Evolutionary conservation across 1,284 basidiomycete species (phyloP), one percentile per base, ranked within the genome.

Genomic region (Trametes pubescens): DNA sequence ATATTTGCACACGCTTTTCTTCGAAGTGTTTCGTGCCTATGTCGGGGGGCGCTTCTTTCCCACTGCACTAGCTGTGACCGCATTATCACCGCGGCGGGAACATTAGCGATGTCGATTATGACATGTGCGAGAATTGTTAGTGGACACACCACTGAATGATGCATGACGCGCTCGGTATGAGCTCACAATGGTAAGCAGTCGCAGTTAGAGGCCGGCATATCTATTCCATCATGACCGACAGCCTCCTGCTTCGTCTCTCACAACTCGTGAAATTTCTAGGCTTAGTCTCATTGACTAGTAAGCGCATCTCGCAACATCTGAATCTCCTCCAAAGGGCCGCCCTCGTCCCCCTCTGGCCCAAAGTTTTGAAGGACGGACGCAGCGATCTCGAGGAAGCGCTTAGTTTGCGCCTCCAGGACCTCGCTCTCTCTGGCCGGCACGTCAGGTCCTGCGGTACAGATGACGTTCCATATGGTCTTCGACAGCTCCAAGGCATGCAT

Each of bases 401-500:
- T 72, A 24, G 68, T 70, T 14, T 71, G 70, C 14, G 53, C 61
- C 37, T 76, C 55, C 24, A 75, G 49, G 32, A 59, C 59, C 22
- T 49, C 62, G 48, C 62, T 53, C 43, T 68, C 65, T 34, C 57
- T 55, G 8, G 62, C 66, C 43, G 70, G 71, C 60, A 62, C 11
- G 1, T 55, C 57, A 18, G 62, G 59, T 1, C 65, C 65, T 8
- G 55, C 73, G 69, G 72, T 79, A 57, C 80, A 67, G 11, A 80
- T 75, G 6, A 78, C 80, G 72, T 93, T 92, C 91, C 91, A 93
- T 8, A 81, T 79, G 2, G 88, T 87, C 77, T 93, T 93, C 2
- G 89, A 83, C 69, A 91, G 74, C 73, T 93, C 91, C 16, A 92
- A 73, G n/a, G 86, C 77, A 74, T 93, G 91, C 77, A 91, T 80